Conservation (phyloP, 202 grass and related monocot genomes). For the Panicum virgatum region DNA sequence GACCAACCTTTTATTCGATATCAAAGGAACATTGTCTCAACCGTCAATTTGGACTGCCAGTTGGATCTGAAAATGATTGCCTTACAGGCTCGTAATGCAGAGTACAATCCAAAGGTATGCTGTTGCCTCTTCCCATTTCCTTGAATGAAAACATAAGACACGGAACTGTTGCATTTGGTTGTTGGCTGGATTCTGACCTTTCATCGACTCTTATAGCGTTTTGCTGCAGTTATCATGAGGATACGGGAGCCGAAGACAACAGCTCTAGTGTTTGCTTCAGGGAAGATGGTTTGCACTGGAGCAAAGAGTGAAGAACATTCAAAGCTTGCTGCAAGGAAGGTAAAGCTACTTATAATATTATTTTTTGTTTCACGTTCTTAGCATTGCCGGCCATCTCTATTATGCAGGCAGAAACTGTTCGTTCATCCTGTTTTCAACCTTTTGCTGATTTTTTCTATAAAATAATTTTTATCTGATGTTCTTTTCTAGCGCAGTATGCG, state of each 20-base stretch:
- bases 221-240: constrained; percentile 95
- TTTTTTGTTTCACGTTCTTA: neutral
- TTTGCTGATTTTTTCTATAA: neutral
- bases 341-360: constrained; percentile 11
- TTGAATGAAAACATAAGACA: neutral
- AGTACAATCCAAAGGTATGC: constrained; percentile 25
- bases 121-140: neutral
- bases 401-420: neutral
- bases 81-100: neutral
- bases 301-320: constrained; percentile 74
- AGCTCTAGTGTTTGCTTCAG: constrained; percentile 87
- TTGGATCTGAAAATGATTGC: constrained; percentile 1
- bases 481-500: constrained; percentile 2
- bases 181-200: neutral
- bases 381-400: constrained; percentile 9
- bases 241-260: constrained; percentile 95
- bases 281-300: constrained; percentile 89
- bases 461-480: neutral
- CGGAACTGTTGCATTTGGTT: neutral
- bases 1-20: neutral
- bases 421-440: neutral
- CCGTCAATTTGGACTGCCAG: constrained; percentile 16
- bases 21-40: constrained; percentile 25
- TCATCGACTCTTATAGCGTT: constrained; percentile 56
- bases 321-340: constrained; percentile 78